Evolutionary conservation across 2,329 filamentous ascomycete genomes (phyloP).

Genomic region (Claviceps pazoutovae): DNA sequence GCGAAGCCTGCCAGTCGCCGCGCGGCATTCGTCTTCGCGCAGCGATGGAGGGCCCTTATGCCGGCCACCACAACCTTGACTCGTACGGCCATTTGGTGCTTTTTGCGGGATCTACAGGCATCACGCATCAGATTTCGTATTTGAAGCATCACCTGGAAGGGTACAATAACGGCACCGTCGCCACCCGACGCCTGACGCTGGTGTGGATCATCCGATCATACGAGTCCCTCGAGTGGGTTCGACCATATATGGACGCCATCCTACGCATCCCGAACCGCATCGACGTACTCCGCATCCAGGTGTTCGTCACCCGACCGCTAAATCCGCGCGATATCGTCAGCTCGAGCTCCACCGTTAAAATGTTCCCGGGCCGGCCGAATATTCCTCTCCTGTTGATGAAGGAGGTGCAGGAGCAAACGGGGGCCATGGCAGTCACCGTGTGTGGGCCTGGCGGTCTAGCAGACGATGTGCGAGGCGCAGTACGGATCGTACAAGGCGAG

Average conservation of each 20-base stretch:
- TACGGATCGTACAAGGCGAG: constrained; percentile 47
- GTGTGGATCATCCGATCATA: constrained; percentile 89
- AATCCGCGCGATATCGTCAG: constrained; percentile 70
- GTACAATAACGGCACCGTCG: constrained; percentile 55
- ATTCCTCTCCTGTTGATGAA: constrained; percentile 64
- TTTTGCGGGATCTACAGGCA: constrained; percentile 84
- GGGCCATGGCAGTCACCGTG: constrained; percentile 77
- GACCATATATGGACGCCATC: constrained; percentile 66
- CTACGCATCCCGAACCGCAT: constrained; percentile 67
- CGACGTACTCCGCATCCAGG: constrained; percentile 70
- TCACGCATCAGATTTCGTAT: constrained; percentile 88
- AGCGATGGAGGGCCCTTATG: constrained; percentile 82
- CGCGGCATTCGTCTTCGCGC: constrained; percentile 50
- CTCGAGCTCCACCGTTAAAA: constrained; percentile 67
- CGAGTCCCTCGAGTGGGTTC: constrained; percentile 84
- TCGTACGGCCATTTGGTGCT: constrained; percentile 88
- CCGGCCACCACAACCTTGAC: constrained; percentile 67
- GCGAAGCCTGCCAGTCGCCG: constrained; percentile 44
- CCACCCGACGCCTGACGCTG: constrained; percentile 67
- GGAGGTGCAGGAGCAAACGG: constrained; percentile 69
- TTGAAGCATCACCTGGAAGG: constrained; percentile 62
- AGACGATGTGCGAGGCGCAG: constrained; percentile 60
- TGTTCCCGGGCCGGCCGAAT: constrained; percentile 83
- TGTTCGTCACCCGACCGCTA: constrained; percentile 82
- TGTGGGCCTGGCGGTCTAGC: constrained; percentile 63